A percentile compares a stretch with the other conserved stretches of the same genome.
Conservation (phyloP, 2,329 filamentous ascomycete genomes). For the Cryphonectria parasitica region DNA sequence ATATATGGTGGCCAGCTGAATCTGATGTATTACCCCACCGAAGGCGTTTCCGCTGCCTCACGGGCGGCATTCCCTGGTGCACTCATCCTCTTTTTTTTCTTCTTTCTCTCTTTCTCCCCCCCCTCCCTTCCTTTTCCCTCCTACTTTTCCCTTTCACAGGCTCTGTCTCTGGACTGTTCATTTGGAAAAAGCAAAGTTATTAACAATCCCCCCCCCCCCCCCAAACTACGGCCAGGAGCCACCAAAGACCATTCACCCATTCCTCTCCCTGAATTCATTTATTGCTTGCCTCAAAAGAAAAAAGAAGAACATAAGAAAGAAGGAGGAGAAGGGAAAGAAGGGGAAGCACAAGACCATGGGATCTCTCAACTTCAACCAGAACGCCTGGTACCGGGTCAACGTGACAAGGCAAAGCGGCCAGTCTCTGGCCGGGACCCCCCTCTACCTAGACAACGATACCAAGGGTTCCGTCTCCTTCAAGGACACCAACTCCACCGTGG, state of each 20-base stretch:
- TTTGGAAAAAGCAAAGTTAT: background rate
- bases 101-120: background rate
- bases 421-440: background rate
- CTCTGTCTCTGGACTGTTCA: background rate
- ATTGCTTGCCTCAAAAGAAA: background rate
- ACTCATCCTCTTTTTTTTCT: background rate
- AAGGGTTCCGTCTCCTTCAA: slow-evolving; percentile 13
- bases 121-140: background rate
- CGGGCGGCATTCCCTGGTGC: background rate
- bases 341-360: background rate
- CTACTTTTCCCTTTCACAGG: background rate
- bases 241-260: background rate
- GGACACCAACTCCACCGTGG: background rate
- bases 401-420: slow-evolving; percentile 11
- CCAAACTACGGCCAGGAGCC: background rate
- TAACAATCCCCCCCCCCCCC: background rate
- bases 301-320: background rate
- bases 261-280: background rate
- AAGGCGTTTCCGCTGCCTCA: background rate
- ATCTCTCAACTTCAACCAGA: slow-evolving; percentile 17
- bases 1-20: background rate
- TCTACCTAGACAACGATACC: background rate
- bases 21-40: background rate
- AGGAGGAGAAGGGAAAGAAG: background rate
- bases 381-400: slow-evolving; percentile 23